A percentile compares a stretch with the other conserved stretches of the same genome.
Evolutionary conservation across 2,329 filamentous ascomycete genomes (phyloP).

Genomic region (Helminthosporium solani): DNA sequence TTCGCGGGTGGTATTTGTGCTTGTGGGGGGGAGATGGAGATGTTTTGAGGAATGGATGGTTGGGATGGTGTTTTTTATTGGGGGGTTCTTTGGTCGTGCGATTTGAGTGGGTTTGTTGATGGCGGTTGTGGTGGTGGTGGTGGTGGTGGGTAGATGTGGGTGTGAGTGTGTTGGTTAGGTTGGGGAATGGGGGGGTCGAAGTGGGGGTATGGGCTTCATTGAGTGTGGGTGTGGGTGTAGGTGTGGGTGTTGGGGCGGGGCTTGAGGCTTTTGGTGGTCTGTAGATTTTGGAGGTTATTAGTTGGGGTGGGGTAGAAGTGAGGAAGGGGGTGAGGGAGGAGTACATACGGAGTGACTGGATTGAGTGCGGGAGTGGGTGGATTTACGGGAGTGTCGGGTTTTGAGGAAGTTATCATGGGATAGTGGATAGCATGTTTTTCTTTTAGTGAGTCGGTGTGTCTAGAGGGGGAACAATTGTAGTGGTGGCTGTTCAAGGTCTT

Average conservation of each 20-base stretch:
- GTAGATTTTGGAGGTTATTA: no score
- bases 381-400: conserved; percentile 28
- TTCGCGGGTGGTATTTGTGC: conserved; percentile 14
- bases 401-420: conserved; percentile 15
- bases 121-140: conserved; percentile 12
- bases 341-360: conserved; percentile 17
- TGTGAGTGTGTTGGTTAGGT: conserved; percentile 3
- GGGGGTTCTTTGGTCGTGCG: conserved; percentile 22
- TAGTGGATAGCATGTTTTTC: not conserved
- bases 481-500: no score
- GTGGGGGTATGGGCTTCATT: conserved; percentile 32
- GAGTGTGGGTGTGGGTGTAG: conserved; percentile 21
- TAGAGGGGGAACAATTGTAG: no score
- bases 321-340: not conserved
- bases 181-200: conserved; percentile 20
- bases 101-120: no score
- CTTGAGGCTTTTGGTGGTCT: no score
- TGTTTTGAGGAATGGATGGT: conserved; percentile 19
- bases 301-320: not conserved
- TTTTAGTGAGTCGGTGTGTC: not conserved
- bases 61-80: conserved; percentile 16
- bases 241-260: no score
- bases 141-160: conserved; percentile 1
- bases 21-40: no score
- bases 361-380: conserved; percentile 22